phyloP scores from a whole-genome alignment of 768 basidiomycete species.

The Crepidotus variabilis region DNA sequence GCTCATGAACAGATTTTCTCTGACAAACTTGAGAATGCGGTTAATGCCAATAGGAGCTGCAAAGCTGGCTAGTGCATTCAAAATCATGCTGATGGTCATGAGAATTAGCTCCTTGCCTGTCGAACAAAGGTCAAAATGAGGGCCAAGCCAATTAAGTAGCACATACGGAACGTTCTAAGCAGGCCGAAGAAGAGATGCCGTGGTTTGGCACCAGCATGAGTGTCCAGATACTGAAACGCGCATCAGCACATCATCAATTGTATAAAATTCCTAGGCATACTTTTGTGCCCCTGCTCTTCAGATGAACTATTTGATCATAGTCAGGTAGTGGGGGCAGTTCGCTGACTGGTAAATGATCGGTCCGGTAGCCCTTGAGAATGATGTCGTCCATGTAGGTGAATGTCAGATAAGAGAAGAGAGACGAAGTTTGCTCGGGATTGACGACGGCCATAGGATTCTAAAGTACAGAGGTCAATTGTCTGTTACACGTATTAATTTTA shows the following conservation, averaged over 20 bases:
- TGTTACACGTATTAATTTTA: neutral
- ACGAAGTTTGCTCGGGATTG: constrained; percentile 47
- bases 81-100: constrained; percentile 24
- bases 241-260: no score
- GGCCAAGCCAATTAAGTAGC: neutral
- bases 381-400: constrained; percentile 54
- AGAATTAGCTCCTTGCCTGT: constrained; percentile 27
- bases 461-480: neutral
- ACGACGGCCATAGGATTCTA: constrained; percentile 28
- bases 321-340: constrained; percentile 60
- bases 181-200: constrained; percentile 44
- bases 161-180: constrained; percentile 28
- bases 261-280: no score
- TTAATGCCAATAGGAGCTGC: constrained; percentile 39
- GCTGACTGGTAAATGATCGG: constrained; percentile 41
- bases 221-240: constrained; percentile 29
- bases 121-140: neutral
- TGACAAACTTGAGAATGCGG: constrained; percentile 31
- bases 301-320: constrained; percentile 34
- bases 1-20: neutral
- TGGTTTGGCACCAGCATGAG: constrained; percentile 30
- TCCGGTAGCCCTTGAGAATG: constrained; percentile 36
- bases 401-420: constrained; percentile 35
- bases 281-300: constrained; percentile 4
- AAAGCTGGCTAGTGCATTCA: constrained; percentile 26